phyloP scores from a whole-genome alignment of 345 rosid species.

The Diplotaxis tenuifolia region DNA sequence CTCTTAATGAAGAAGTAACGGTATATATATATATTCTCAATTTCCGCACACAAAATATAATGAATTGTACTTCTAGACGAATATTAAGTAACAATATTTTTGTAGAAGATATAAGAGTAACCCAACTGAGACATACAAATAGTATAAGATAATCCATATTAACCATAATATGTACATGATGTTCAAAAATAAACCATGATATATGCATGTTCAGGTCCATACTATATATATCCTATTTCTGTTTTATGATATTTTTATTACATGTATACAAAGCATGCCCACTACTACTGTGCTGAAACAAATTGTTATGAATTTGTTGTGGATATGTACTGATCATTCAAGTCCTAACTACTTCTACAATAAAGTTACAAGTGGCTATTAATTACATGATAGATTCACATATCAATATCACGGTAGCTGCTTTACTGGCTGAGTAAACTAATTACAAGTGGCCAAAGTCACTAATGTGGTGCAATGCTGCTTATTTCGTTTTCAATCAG shows the following conservation, averaged over 20 bases:
- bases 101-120: too few species aligned
- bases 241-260: background rate
- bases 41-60: background rate
- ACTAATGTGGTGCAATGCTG: background rate
- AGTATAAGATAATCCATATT: background rate
- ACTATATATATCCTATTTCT: background rate
- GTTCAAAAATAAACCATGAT: too few species aligned
- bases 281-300: too few species aligned
- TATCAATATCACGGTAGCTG: conserved; percentile 4
- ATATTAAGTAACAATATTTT: background rate
- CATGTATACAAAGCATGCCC: background rate
- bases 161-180: background rate
- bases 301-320: too few species aligned
- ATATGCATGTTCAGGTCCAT: too few species aligned
- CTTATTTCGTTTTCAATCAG: background rate
- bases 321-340: conserved; percentile 18
- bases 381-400: background rate
- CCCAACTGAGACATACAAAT: background rate
- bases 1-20: conserved; percentile 38
- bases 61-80: background rate
- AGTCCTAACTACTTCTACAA: background rate
- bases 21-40: background rate
- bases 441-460: background rate
- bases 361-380: too few species aligned
- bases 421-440: background rate